A percentile compares a stretch with the other conserved stretches of the same genome.
phyloP scores from a whole-genome alignment of 1,139 yeast genomes.

The Yamadazyma friedrichii region DNA sequence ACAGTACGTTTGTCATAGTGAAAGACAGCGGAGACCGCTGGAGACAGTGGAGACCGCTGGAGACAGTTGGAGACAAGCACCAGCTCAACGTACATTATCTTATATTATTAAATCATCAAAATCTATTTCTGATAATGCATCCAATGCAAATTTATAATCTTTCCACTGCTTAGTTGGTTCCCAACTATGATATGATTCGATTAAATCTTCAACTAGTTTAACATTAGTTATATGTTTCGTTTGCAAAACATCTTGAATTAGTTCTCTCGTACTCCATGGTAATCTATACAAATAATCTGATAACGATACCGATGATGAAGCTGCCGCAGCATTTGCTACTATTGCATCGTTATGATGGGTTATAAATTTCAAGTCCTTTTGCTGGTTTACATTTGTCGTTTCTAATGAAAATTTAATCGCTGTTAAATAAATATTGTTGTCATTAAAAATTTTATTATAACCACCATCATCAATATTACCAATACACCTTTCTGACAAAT shows the following conservation, averaged over 20 bases:
- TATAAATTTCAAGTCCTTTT: constrained; percentile 12
- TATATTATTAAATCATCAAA: constrained; percentile 30
- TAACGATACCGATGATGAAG: neutral
- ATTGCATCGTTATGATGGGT: constrained; percentile 10
- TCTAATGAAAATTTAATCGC: constrained; percentile 37
- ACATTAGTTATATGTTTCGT: constrained; percentile 38
- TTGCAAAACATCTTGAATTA: constrained; percentile 33
- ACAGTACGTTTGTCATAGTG: too few relatives aligned
- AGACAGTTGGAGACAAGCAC: too few relatives aligned
- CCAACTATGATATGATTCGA: constrained; percentile 39
- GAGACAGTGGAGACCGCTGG: too few relatives aligned
- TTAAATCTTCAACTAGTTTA: constrained; percentile 25
- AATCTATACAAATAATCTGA: constrained; percentile 21
- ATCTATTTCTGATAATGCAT: constrained; percentile 34
- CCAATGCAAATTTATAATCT: constrained; percentile 41
- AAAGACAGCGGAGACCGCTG: too few relatives aligned
- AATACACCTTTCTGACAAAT: constrained; percentile 30
- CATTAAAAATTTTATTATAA: constrained; percentile 28
- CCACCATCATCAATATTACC: constrained; percentile 27
- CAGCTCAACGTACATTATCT: neutral
- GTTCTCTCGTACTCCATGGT: constrained; percentile 42
- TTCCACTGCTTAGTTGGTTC: constrained; percentile 38
- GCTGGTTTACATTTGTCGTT: constrained; percentile 30
- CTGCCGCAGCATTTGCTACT: neutral
- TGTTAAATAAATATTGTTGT: constrained; percentile 25